phyloP scores from a whole-genome alignment of 192 early-diverging fungal genomes.

The Backusella psychrophila region DNA sequence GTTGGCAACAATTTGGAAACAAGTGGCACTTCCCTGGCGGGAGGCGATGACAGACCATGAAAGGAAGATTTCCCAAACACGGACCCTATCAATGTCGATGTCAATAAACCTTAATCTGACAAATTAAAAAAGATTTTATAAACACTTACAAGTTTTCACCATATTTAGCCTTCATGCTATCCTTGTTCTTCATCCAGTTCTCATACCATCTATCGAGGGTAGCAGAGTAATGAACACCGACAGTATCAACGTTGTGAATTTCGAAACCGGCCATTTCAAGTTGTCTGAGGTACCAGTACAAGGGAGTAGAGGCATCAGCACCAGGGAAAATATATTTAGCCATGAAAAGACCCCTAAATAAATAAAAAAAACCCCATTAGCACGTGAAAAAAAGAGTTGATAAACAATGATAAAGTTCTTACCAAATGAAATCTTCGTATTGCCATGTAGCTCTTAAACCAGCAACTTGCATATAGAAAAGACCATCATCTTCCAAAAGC shows the following conservation, averaged over 20 bases:
- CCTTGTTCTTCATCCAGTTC: constrained; percentile 97
- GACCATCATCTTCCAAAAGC: constrained; percentile 95
- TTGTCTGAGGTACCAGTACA: constrained; percentile 95
- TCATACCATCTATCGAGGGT: constrained; percentile 96
- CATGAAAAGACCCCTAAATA: constrained; percentile 90
- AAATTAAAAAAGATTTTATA: too few species aligned
- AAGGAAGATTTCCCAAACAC: constrained; percentile 98
- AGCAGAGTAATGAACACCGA: constrained; percentile 97
- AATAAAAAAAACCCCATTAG: background rate
- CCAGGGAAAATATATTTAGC: constrained; percentile 99
- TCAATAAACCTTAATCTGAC: background rate
- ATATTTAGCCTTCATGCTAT: constrained; percentile 77
- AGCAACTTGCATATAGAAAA: constrained; percentile 98
- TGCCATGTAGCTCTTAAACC: constrained; percentile 78
- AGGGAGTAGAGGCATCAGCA: constrained; percentile 93
- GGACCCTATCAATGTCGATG: constrained; percentile 35
- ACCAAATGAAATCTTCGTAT: constrained; percentile 66
- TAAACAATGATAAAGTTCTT: background rate
- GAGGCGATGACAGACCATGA: constrained; percentile 95
- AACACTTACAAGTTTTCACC: constrained; percentile 77
- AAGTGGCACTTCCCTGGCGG: constrained; percentile 94
- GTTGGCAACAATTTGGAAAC: constrained; percentile 94
- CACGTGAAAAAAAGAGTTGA: background rate
- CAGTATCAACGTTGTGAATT: constrained; percentile 81
- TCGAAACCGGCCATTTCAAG: constrained; percentile 94